Evolutionary conservation across 371 early-diverging fungal species (phyloP), one percentile per base, ranked within the genome.

Genomic region (Mucor lusitanicus): DNA sequence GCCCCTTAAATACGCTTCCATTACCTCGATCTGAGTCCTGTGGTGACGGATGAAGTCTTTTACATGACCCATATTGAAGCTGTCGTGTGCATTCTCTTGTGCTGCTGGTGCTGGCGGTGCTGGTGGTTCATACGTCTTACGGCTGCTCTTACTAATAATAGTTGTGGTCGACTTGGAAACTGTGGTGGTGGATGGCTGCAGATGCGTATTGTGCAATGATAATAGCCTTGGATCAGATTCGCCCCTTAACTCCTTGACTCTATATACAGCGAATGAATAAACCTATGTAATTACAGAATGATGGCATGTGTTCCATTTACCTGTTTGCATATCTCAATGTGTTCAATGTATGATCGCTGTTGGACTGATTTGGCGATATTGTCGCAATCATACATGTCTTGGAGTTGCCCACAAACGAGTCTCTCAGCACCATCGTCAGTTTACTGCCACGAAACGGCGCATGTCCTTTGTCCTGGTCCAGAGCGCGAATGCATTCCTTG

Each of bases 321-420:
- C 93, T 93, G 78, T 97, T 96, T 2, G 99, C 99, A 79, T 99
- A 99, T 59, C 99, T 88, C 30, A 99, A 83, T 1, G 99, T 99
- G 74, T 99, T 99, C 42, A 99, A 83, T 0, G 99, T 94, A 78
- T 99, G 98, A 65, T 99, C 99, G 66, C 92, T 90, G 83, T 97
- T 97, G 23, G 91, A 83, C 19, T 88, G 88, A 65, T 94, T 94
- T 8, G 99, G 98, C 5, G 95, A 94, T 21, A 99, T 89, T 0
- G 98, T 99, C 1, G 98, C 99, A 63, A 99, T 92, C 96, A 99
- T 95, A 72, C 96, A 97, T 1, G 99, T 97, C 17, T 92, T 88
- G 23, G 97, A 96, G 73, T 96, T 92, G 11, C 99, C 99, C 61
- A 98, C 89, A 77, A 99, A 97, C 11, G 97, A 96, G 78, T 98